Conservation (phyloP, 176 grass and related monocot genomes). For the Poa annua region DNA sequence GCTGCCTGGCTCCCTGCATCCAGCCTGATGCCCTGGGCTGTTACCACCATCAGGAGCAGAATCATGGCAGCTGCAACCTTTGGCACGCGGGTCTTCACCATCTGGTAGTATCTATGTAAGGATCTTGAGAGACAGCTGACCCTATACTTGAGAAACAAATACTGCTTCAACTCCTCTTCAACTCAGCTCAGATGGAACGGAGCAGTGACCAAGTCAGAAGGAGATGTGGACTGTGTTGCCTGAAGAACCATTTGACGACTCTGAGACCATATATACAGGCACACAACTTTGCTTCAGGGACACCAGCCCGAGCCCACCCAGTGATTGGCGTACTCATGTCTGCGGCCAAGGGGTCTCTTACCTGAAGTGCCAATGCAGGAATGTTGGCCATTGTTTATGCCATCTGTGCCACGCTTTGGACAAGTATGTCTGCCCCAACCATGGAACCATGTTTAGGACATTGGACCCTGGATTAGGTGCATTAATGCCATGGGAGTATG, state of each 20-base stretch:
- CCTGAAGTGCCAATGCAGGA: conserved; percentile 46
- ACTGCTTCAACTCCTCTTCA: background rate
- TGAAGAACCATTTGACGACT: conserved; percentile 53
- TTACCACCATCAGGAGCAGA: conserved; percentile 42
- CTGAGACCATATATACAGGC: conserved; percentile 41
- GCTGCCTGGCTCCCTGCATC: conserved; percentile 49
- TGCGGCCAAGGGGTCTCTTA: conserved; percentile 34
- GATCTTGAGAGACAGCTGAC: background rate
- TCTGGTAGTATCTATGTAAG: conserved; percentile 9
- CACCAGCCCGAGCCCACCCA: conserved; percentile 32
- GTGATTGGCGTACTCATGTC: conserved; percentile 59
- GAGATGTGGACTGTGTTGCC: conserved; percentile 37
- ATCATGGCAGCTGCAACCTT: background rate
- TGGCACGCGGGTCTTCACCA: conserved; percentile 12
- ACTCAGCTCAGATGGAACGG: conserved; percentile 32
- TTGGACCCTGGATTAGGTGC: conserved; percentile 52
- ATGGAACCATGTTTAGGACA: conserved; percentile 49
- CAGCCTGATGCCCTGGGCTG: conserved; percentile 57
- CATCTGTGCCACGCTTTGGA: conserved; percentile 35
- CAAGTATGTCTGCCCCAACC: conserved; percentile 50
- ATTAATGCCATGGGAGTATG: conserved; percentile 34
- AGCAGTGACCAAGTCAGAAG: background rate
- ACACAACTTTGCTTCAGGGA: conserved; percentile 13
- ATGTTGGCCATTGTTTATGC: conserved; percentile 41
- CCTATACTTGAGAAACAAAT: background rate